Evolutionary conservation across 768 basidiomycete genomes (phyloP).

Genomic region (Mycena rebaudengoi): DNA sequence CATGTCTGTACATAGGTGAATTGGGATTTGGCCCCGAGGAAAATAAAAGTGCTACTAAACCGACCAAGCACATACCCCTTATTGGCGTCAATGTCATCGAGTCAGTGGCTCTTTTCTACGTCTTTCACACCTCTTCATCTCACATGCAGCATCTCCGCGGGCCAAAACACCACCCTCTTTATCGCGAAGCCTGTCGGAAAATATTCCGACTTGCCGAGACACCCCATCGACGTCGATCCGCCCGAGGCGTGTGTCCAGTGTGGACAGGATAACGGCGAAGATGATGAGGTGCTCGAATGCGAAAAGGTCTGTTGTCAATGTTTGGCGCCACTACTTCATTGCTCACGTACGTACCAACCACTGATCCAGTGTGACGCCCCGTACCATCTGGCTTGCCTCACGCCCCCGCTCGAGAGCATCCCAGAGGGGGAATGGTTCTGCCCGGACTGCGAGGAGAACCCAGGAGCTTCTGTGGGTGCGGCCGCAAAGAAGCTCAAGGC

Average conservation of each 20-base stretch:
- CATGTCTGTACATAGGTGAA: conserved; percentile 58
- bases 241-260: conserved; percentile 80
- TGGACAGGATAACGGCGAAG: conserved; percentile 72
- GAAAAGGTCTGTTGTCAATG: conserved; percentile 85
- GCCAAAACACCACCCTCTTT: conserved; percentile 88
- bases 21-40: conserved; percentile 83
- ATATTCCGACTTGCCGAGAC: conserved; percentile 80
- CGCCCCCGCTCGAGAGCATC: conserved; percentile 76
- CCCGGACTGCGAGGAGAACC: conserved; percentile 69
- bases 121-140: background rate
- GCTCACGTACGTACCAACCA: background rate
- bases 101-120: conserved; percentile 49
- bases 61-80: conserved; percentile 73
- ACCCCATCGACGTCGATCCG: conserved; percentile 77
- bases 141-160: conserved; percentile 75
- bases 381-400: conserved; percentile 85
- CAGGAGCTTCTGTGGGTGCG: conserved; percentile 61
- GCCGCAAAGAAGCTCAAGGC: conserved; percentile 36
- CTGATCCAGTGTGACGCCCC: conserved; percentile 83
- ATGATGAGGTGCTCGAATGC: conserved; percentile 80
- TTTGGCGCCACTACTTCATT: conserved; percentile 14
- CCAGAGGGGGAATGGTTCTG: conserved; percentile 97
- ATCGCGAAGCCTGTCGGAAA: conserved; percentile 80
- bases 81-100: conserved; percentile 81
- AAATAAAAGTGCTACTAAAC: conserved; percentile 89